Conservation (phyloP, 2,329 filamentous ascomycete genomes). For the Epichloe coenophiala region DNA sequence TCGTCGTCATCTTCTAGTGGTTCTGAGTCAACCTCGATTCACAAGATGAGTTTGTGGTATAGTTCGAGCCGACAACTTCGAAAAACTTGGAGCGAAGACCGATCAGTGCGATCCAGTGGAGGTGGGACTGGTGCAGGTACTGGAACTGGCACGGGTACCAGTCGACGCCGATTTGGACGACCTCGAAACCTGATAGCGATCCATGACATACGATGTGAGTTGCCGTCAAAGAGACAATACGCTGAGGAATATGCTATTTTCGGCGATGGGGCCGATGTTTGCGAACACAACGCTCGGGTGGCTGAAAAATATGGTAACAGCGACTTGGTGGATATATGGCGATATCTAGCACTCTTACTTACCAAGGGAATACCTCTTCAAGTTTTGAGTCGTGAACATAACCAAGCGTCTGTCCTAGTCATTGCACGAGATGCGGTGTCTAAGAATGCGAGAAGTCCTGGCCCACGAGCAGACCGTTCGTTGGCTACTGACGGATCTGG, state of each 20-base stretch:
- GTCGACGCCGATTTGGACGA: conserved; percentile 31
- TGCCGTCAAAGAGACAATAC: conserved; percentile 69
- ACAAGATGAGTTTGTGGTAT: conserved; percentile 45
- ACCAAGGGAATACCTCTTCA: conserved; percentile 63
- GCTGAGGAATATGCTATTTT: conserved; percentile 74
- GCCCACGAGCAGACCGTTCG: background rate
- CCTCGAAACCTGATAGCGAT: conserved; percentile 62
- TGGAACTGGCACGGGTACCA: conserved; percentile 38
- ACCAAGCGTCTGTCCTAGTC: conserved; percentile 49
- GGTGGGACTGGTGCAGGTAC: conserved; percentile 39
- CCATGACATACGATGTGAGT: conserved; percentile 51
- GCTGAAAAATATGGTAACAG: conserved; percentile 56
- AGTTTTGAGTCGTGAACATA: conserved; percentile 40
- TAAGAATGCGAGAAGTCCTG: conserved; percentile 8
- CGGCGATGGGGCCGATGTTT: conserved; percentile 68
- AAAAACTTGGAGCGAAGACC: conserved; percentile 43
- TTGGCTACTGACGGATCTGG: conserved; percentile 9
- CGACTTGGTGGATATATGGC: conserved; percentile 74
- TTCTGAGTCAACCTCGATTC: conserved; percentile 50
- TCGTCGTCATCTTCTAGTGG: conserved; percentile 41
- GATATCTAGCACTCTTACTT: conserved; percentile 63
- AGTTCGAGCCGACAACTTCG: conserved; percentile 36
- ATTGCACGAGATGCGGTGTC: conserved; percentile 51
- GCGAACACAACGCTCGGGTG: conserved; percentile 68
- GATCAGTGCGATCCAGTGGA: conserved; percentile 45